These are phyloP conservation scores for Collybia mongolica DNA, from an alignment of 768 basidiomycete genomes.

Conservation along the genomic window DNA sequence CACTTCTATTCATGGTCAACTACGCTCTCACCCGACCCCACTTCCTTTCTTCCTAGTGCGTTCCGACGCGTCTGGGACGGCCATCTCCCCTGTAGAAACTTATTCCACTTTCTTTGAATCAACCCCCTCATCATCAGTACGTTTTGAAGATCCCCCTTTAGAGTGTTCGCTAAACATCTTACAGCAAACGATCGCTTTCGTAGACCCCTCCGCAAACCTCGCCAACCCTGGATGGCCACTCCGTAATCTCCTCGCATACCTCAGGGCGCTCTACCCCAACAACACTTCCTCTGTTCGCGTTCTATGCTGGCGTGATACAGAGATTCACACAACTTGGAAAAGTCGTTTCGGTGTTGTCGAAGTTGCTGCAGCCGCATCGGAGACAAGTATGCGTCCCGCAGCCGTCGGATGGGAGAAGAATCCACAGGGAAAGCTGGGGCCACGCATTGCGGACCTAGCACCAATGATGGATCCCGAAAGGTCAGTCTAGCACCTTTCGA, in stretches of 20 bases:
- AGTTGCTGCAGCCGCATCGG: constrained; percentile 21
- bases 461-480: constrained; percentile 94
- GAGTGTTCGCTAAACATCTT: background rate
- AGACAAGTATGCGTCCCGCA: constrained; percentile 36
- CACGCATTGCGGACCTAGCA: constrained; percentile 85
- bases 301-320: constrained; percentile 75
- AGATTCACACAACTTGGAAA: constrained; percentile 50
- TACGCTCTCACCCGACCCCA: constrained; percentile 33
- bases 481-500: constrained; percentile 30
- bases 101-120: constrained; percentile 57
- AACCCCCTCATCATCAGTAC: constrained; percentile 14
- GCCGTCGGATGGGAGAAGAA: constrained; percentile 98
- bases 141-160: background rate
- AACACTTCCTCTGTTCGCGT: constrained; percentile 53
- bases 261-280: constrained; percentile 57
- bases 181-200: constrained; percentile 55
- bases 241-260: constrained; percentile 86
- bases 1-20: constrained; percentile 46
- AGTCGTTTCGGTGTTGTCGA: constrained; percentile 60
- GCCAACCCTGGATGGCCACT: constrained; percentile 89
- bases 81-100: constrained; percentile 54
- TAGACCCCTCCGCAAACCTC: constrained; percentile 82
- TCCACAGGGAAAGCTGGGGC: constrained; percentile 79
- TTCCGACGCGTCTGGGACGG: constrained; percentile 26
- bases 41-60: constrained; percentile 66